Evolutionary conservation across 148 eudicot species (phyloP).

Genomic region (Rhododendron vialii): DNA sequence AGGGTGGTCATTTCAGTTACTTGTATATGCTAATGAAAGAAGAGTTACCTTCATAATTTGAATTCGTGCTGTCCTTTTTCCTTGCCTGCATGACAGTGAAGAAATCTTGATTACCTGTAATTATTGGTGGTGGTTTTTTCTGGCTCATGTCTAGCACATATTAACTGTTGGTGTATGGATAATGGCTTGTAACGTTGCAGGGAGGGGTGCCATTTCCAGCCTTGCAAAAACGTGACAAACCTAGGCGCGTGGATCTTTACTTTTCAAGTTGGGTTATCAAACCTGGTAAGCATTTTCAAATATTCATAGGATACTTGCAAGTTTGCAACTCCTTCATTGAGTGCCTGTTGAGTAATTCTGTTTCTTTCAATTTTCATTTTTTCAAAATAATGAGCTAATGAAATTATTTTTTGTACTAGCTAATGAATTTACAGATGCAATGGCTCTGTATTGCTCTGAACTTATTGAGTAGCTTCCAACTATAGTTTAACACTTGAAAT

Average conservation of each 20-base stretch:
- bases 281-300: slow-evolving; percentile 54
- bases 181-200: slow-evolving; percentile 29
- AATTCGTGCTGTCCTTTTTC: background rate
- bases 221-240: slow-evolving; percentile 79
- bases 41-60: background rate
- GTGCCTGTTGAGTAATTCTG: background rate
- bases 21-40: background rate
- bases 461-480: background rate
- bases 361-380: background rate
- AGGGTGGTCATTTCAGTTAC: background rate
- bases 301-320: background rate
- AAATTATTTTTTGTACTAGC: background rate
- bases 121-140: background rate
- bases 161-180: background rate
- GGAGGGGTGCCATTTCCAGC: slow-evolving; percentile 64
- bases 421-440: too few species aligned
- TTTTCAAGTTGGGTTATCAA: slow-evolving; percentile 93
- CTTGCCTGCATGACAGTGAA: background rate
- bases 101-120: background rate
- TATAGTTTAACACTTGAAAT: background rate
- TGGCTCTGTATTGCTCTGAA: background rate
- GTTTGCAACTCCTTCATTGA: background rate
- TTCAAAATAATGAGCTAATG: background rate
- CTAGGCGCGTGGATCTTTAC: slow-evolving; percentile 90
- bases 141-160: background rate